Percentiles rank a stretch among this genome's conserved stretches.
phyloP scores from a whole-genome alignment of 2,329 filamentous ascomycete species.

The Cryphonectria parasitica region DNA sequence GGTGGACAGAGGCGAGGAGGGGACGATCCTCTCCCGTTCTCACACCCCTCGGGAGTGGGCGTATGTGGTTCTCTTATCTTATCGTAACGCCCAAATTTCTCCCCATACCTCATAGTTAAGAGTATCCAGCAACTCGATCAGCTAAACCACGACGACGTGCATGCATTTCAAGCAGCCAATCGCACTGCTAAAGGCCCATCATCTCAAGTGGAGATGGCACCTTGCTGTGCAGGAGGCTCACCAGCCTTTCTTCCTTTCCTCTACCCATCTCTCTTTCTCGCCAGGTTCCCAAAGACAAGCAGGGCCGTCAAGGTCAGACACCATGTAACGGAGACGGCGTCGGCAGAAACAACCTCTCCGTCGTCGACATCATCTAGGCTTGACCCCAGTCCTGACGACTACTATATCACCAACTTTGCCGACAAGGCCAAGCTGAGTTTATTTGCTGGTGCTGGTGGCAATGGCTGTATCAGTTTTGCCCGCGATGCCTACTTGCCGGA shows the following conservation, averaged over 20 bases:
- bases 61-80: conserved; percentile 28
- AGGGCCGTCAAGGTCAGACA: conserved; percentile 34
- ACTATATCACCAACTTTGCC: conserved; percentile 79
- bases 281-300: conserved; percentile 35
- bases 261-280: conserved; percentile 51
- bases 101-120: not conserved
- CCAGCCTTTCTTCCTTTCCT: conserved; percentile 52
- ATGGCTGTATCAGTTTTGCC: conserved; percentile 92
- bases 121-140: not conserved
- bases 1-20: not conserved
- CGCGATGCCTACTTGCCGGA: conserved; percentile 88
- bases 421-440: conserved; percentile 82
- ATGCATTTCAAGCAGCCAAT: not conserved
- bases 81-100: conserved; percentile 25
- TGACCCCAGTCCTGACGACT: conserved; percentile 83
- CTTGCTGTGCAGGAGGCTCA: conserved; percentile 44
- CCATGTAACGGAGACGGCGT: conserved; percentile 35
- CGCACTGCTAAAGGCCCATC: conserved; percentile 12
- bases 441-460: conserved; percentile 79
- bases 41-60: conserved; percentile 5
- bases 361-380: conserved; percentile 60
- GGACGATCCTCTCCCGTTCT: not conserved
- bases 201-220: conserved; percentile 43
- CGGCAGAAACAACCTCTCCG: conserved; percentile 30
- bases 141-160: too few relatives aligned